Evolutionary conservation across 2,329 filamentous ascomycete genomes (phyloP).

Genomic region (Aspergillus puulaauensis): DNA sequence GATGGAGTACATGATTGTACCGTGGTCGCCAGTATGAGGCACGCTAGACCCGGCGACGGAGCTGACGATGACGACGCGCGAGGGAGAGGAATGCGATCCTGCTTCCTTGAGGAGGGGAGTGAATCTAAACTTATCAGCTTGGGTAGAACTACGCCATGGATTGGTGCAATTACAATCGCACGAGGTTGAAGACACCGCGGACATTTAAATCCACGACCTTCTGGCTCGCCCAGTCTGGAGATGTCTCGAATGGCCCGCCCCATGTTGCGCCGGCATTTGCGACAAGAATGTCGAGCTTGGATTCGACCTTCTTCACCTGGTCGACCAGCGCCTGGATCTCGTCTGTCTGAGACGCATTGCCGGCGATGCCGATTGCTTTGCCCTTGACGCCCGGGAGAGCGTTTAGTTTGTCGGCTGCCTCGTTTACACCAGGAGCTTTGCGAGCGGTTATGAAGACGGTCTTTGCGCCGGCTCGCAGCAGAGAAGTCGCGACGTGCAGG

Average conservation of each 20-base stretch:
- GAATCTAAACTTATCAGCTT: neutral
- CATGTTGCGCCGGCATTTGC: constrained; percentile 14
- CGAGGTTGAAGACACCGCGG: constrained; percentile 13
- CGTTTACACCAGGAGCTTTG: constrained; percentile 4
- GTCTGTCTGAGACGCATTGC: constrained; percentile 6
- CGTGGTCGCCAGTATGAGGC: constrained; percentile 8
- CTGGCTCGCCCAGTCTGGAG: constrained; percentile 12
- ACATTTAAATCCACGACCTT: constrained; percentile 14
- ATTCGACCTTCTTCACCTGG: neutral
- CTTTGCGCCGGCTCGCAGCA: constrained; percentile 10
- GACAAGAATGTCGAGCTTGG: constrained; percentile 11
- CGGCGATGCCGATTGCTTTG: constrained; percentile 12
- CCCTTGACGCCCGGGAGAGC: constrained; percentile 8
- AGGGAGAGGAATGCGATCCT: neutral
- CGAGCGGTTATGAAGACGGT: constrained; percentile 14
- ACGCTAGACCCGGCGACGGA: constrained; percentile 12
- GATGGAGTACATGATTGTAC: constrained; percentile 15
- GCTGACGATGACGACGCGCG: constrained; percentile 14
- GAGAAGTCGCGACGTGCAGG: constrained; percentile 9
- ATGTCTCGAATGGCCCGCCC: constrained; percentile 14
- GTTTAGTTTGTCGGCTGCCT: constrained; percentile 11
- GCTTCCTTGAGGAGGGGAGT: constrained; percentile 6
- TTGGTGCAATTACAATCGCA: constrained; percentile 3
- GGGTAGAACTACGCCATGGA: neutral
- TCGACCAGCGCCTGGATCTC: constrained; percentile 9